A percentile compares a stretch with the other conserved stretches of the same genome.
These are phyloP conservation scores for Alternaria brassicae DNA, from an alignment of 2,329 filamentous ascomycete genomes.

Conservation along the genomic window DNA sequence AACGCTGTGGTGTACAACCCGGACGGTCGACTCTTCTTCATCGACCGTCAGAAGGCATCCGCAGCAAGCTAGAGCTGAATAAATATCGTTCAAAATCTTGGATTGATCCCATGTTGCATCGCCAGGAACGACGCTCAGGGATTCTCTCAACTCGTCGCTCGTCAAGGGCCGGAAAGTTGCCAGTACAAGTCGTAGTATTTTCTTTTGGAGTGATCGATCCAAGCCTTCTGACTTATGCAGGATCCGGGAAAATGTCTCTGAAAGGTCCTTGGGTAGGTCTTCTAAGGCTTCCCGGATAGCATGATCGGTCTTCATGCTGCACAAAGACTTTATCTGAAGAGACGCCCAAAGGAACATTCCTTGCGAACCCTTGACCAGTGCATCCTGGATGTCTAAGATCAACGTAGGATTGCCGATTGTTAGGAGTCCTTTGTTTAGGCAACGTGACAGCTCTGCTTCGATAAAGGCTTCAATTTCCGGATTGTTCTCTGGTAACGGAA, in stretches of 20 bases:
- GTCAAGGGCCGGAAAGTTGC: slow-evolving; percentile 43
- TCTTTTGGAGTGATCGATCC: slow-evolving; percentile 29
- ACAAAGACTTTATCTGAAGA: slow-evolving; percentile 37
- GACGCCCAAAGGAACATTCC: slow-evolving; percentile 41
- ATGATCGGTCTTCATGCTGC: slow-evolving; percentile 47
- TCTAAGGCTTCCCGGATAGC: slow-evolving; percentile 40
- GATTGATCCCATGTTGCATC: slow-evolving; percentile 27
- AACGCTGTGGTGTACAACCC: slow-evolving; percentile 30
- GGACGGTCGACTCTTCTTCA: slow-evolving; percentile 34
- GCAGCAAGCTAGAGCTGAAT: slow-evolving; percentile 28
- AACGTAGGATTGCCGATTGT: slow-evolving; percentile 33
- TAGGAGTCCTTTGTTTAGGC: slow-evolving; percentile 23
- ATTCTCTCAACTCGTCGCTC: slow-evolving; percentile 49
- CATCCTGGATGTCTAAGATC: slow-evolving; percentile 36
- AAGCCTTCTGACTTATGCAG: slow-evolving; percentile 5
- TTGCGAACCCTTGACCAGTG: slow-evolving; percentile 25
- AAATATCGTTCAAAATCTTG: slow-evolving; percentile 23
- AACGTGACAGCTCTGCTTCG: slow-evolving; percentile 31
- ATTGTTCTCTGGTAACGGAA: slow-evolving; percentile 31
- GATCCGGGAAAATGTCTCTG: slow-evolving; percentile 16
- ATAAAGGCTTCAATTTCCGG: slow-evolving; percentile 37
- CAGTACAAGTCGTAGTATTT: slow-evolving; percentile 41
- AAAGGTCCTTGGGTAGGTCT: slow-evolving; percentile 27
- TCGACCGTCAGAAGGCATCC: slow-evolving; percentile 33
- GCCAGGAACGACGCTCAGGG: slow-evolving; percentile 49